Evolutionary conservation across 225 moss, liverwort and hornwort species (phyloP).

Genomic region (Anthoceros angustus): DNA sequence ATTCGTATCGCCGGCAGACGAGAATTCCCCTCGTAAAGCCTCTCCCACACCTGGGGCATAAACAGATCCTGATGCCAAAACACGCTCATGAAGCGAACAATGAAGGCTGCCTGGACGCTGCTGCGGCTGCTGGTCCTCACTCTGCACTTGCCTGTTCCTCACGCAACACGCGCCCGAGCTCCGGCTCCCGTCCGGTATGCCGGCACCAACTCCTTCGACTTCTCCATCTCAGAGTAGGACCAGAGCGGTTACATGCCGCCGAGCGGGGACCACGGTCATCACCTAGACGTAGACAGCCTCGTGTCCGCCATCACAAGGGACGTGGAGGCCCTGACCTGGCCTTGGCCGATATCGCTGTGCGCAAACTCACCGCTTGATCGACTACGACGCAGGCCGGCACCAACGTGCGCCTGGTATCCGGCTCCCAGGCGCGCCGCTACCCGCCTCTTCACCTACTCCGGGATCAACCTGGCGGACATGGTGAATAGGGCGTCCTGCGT

Average conservation of each 20-base stretch:
- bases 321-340: neutral
- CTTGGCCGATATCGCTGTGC: neutral
- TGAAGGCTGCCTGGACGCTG: constrained; percentile 4
- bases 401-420: neutral
- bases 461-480: neutral
- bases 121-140: too few relatives aligned
- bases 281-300: neutral
- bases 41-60: too few relatives aligned
- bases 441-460: neutral
- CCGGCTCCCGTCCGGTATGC: neutral
- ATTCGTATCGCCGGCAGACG: too few relatives aligned
- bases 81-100: too few relatives aligned
- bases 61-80: too few relatives aligned
- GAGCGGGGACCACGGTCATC: neutral
- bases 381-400: neutral
- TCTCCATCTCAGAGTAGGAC: neutral
- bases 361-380: neutral
- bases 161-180: neutral
- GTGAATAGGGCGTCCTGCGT: neutral
- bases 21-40: too few relatives aligned
- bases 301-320: neutral
- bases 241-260: neutral
- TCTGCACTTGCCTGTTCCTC: neutral
- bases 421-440: neutral
- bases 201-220: neutral